Conservation (phyloP, 2,329 filamentous ascomycete genomes). For the Gliomastix tumulicola region DNA sequence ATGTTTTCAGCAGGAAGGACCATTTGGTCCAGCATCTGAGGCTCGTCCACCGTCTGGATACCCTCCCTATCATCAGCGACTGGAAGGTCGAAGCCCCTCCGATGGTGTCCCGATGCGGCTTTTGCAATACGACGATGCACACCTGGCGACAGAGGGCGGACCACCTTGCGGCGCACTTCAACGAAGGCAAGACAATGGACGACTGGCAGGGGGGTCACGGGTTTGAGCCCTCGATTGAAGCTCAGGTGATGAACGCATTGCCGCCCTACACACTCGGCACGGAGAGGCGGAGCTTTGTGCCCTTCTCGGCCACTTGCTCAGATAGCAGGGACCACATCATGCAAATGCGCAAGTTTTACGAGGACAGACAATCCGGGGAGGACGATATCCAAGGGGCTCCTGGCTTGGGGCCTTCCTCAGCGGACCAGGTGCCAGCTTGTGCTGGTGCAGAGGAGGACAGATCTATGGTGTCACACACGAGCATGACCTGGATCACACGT, state of each 20-base stretch:
- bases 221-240: constrained; percentile 12
- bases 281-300: constrained; percentile 12
- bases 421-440: neutral
- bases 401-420: constrained; percentile 6
- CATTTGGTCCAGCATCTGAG: constrained; percentile 21
- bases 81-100: constrained; percentile 16
- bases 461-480: neutral
- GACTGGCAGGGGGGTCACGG: constrained; percentile 18
- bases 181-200: constrained; percentile 15
- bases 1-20: constrained; percentile 19
- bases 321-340: no score
- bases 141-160: constrained; percentile 18
- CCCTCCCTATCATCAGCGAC: constrained; percentile 26
- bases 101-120: constrained; percentile 18
- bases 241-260: constrained; percentile 12
- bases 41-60: constrained; percentile 23
- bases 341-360: no score
- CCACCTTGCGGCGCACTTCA: constrained; percentile 18
- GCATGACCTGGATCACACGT: constrained; percentile 8
- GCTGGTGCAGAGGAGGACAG: no score
- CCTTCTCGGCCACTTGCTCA: constrained; percentile 19
- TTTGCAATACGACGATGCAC: constrained; percentile 13
- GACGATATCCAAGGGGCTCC: constrained; percentile 11
- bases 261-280: constrained; percentile 16
- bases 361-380: constrained; percentile 8